Evolutionary conservation across 768 basidiomycete genomes (phyloP).

Genomic region (Lactarius akahatsu): DNA sequence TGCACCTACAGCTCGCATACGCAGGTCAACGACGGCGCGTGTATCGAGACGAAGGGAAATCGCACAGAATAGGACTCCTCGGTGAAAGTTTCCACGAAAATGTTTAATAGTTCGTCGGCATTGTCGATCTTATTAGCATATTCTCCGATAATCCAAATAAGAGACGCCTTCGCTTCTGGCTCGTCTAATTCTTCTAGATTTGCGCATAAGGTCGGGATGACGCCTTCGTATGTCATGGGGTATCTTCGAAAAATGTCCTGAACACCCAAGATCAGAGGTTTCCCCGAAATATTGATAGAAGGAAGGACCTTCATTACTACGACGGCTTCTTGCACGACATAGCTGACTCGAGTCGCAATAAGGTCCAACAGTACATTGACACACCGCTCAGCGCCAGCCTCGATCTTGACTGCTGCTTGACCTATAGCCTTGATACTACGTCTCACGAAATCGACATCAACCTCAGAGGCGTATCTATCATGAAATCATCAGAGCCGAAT

Average conservation of each 20-base stretch:
- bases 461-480: slow-evolving; percentile 88
- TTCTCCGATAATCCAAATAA: slow-evolving; percentile 99
- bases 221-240: slow-evolving; percentile 92
- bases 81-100: slow-evolving; percentile 88
- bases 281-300: too few relatives aligned
- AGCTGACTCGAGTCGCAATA: slow-evolving; percentile 90
- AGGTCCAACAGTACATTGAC: slow-evolving; percentile 92
- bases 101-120: slow-evolving; percentile 85
- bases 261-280: slow-evolving; percentile 5
- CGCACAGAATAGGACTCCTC: slow-evolving; percentile 90
- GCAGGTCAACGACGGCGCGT: not conserved
- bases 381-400: slow-evolving; percentile 88
- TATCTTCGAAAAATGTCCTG: slow-evolving; percentile 99
- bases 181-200: slow-evolving; percentile 97
- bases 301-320: slow-evolving; percentile 92
- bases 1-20: slow-evolving; percentile 41
- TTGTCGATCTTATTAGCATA: slow-evolving; percentile 94
- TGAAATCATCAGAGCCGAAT: slow-evolving; percentile 13
- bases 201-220: slow-evolving; percentile 91
- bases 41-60: slow-evolving; percentile 11
- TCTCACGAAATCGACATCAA: slow-evolving; percentile 97
- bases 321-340: slow-evolving; percentile 97
- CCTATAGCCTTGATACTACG: slow-evolving; percentile 95
- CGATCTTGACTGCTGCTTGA: slow-evolving; percentile 94
- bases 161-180: slow-evolving; percentile 94